Conservation (phyloP, 1,139 yeast genomes). For the Candida anutae region DNA sequence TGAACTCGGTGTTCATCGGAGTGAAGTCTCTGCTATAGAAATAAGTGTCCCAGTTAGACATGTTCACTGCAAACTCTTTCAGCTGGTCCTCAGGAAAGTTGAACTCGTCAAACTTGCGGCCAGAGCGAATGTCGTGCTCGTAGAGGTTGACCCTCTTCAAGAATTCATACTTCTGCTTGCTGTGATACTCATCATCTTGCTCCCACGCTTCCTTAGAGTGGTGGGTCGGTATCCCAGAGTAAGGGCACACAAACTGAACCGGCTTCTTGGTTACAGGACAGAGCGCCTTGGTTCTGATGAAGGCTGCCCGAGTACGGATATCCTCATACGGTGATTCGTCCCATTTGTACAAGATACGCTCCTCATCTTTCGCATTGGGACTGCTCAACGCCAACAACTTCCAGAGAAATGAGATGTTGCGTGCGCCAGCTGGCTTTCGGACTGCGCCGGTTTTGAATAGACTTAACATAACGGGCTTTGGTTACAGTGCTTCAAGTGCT, state of each 20-base stretch:
- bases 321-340: slow-evolving; percentile 88
- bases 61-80: slow-evolving; percentile 67
- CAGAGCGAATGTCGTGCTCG: slow-evolving; percentile 92
- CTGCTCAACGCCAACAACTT: slow-evolving; percentile 30
- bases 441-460: slow-evolving; percentile 2
- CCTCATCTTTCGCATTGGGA: slow-evolving; percentile 16
- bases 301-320: slow-evolving; percentile 84
- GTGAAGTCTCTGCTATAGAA: slow-evolving; percentile 88
- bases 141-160: slow-evolving; percentile 83
- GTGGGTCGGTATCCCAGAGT: slow-evolving; percentile 94
- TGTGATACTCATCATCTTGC: slow-evolving; percentile 66
- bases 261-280: slow-evolving; percentile 86
- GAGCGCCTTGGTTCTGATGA: slow-evolving; percentile 75
- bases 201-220: slow-evolving; percentile 88
- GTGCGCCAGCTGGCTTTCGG: slow-evolving; percentile 1
- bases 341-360: slow-evolving; percentile 41
- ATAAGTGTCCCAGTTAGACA: slow-evolving; percentile 85
- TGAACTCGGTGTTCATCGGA: slow-evolving; percentile 96
- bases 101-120: slow-evolving; percentile 90
- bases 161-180: slow-evolving; percentile 55
- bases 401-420: slow-evolving; percentile 32
- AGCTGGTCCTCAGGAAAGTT: slow-evolving; percentile 83
- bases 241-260: slow-evolving; percentile 83
- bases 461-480: background rate
- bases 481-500: slow-evolving; percentile 2